phyloP scores from a whole-genome alignment of 1,139 yeast genomes.

The Komagataea norvegica region DNA sequence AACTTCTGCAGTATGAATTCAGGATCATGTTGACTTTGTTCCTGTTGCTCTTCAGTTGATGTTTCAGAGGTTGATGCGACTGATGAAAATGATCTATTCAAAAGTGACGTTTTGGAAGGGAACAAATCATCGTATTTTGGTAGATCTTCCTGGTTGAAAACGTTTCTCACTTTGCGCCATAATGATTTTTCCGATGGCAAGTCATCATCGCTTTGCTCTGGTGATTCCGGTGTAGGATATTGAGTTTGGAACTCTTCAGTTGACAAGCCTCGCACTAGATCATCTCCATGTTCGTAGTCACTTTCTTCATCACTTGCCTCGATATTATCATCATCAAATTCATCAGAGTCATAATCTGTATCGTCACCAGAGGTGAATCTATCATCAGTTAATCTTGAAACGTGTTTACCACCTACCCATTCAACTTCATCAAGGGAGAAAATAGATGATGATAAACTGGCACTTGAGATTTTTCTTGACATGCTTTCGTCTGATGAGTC shows the following conservation, averaged over 20 bases:
- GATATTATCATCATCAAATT: constrained; percentile 19
- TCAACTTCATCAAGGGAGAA: constrained; percentile 28
- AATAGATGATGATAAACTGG: constrained; percentile 24
- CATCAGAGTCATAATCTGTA: constrained; percentile 15
- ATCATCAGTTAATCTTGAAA: constrained; percentile 25
- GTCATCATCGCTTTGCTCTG: not conserved
- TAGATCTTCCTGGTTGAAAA: constrained; percentile 47
- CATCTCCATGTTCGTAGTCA: constrained; percentile 20
- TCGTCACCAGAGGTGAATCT: constrained; percentile 17
- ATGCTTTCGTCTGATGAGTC: constrained; percentile 20
- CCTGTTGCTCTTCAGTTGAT: constrained; percentile 15
- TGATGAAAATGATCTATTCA: constrained; percentile 23
- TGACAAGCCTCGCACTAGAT: not conserved
- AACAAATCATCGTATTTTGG: constrained; percentile 82
- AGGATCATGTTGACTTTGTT: constrained; percentile 24
- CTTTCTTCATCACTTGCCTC: constrained; percentile 29
- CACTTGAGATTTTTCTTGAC: constrained; percentile 24
- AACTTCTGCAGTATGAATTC: constrained; percentile 51
- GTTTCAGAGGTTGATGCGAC: constrained; percentile 26
- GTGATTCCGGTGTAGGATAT: not conserved
- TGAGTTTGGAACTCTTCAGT: not conserved
- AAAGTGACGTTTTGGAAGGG: constrained; percentile 43
- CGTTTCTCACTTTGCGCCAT: constrained; percentile 63
- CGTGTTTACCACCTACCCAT: constrained; percentile 23
- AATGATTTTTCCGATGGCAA: constrained; percentile 32